Conservation (phyloP, 805 yeast species). For the Wickerhamiella vanderwaltii region DNA sequence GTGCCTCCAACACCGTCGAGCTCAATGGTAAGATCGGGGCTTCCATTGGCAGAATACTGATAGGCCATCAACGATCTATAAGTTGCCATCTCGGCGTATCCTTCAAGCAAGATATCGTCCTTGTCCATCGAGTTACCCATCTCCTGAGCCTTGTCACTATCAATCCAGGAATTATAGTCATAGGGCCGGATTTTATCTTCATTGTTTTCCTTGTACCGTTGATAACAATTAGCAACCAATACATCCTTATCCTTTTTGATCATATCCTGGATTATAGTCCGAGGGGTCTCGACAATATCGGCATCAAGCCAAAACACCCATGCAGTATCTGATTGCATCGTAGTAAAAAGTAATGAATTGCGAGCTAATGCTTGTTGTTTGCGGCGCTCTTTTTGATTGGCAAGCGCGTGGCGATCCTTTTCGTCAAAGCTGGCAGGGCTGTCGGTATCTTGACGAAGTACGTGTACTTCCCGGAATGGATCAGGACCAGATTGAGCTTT, state of each 20-base stretch:
- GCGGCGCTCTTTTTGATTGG: constrained; percentile 80
- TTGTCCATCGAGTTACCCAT: constrained; percentile 62
- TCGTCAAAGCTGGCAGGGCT: constrained; percentile 65
- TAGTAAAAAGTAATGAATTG: constrained; percentile 78
- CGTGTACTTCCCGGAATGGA: constrained; percentile 72
- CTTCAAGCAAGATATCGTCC: constrained; percentile 91
- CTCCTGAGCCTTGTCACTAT: constrained; percentile 59
- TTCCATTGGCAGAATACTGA: constrained; percentile 57
- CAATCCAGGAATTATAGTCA: constrained; percentile 87
- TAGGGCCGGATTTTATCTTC: constrained; percentile 66
- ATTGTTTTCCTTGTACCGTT: constrained; percentile 51
- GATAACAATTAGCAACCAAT: constrained; percentile 86
- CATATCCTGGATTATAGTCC: constrained; percentile 73
- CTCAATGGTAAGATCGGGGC: constrained; percentile 56
- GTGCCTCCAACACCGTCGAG: constrained; percentile 99
- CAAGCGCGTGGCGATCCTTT: constrained; percentile 79
- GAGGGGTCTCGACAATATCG: constrained; percentile 83
- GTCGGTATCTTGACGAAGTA: constrained; percentile 76
- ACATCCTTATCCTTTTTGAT: constrained; percentile 77
- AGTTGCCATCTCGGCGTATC: constrained; percentile 86
- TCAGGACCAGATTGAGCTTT: constrained; percentile 46
- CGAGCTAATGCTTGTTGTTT: constrained; percentile 87
- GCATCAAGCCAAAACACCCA: constrained; percentile 98
- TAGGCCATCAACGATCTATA: constrained; percentile 92
- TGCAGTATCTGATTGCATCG: constrained; percentile 76